These are phyloP conservation scores for Pseudotsuga menziesii DNA, from an alignment of 75 land plant genomes.

Conservation along the genomic window DNA sequence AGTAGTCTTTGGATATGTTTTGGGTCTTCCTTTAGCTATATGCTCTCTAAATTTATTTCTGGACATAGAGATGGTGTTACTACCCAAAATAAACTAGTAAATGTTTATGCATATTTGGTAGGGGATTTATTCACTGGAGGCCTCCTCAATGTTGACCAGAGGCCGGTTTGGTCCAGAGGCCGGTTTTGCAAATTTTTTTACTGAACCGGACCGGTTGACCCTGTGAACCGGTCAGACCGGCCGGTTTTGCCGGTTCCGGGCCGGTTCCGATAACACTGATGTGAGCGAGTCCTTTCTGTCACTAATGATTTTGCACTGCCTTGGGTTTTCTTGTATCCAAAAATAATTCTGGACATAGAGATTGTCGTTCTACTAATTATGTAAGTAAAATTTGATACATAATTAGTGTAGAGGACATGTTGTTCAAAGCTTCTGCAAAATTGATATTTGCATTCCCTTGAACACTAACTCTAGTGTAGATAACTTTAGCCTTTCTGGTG, in stretches of 20 bases:
- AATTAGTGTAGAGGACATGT: background rate
- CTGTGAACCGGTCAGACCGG: too few relatives aligned
- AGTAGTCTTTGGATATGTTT: background rate
- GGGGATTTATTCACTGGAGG: too few relatives aligned
- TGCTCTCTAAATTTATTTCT: background rate
- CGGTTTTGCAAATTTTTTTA: too few relatives aligned
- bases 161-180: too few relatives aligned
- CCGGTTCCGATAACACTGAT: too few relatives aligned
- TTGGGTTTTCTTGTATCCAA: background rate
- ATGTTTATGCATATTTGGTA: too few relatives aligned
- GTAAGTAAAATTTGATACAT: background rate
- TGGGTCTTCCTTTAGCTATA: background rate
- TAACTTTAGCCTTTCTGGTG: background rate
- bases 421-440: background rate
- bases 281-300: too few relatives aligned
- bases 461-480: background rate
- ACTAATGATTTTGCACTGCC: background rate
- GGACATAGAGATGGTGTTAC: background rate
- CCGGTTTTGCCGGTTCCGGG: too few relatives aligned
- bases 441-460: background rate
- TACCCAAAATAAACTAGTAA: background rate
- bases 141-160: too few relatives aligned
- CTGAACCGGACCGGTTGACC: too few relatives aligned
- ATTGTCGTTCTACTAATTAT: background rate
- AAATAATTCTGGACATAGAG: background rate